These are phyloP conservation scores for Didymella exigua DNA, from an alignment of 2,329 filamentous ascomycete genomes.

Conservation along the genomic window DNA sequence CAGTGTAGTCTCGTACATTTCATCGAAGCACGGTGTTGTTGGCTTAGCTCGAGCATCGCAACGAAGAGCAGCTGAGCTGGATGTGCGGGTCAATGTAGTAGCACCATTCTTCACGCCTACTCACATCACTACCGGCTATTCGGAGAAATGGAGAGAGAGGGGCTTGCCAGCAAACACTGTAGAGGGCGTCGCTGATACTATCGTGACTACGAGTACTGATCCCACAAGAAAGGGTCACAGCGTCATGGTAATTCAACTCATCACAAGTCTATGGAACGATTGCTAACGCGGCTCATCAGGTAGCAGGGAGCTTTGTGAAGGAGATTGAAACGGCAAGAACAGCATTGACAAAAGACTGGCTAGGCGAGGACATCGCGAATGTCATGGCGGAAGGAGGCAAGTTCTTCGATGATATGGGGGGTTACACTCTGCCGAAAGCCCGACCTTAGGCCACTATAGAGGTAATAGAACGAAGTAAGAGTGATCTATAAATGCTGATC, in stretches of 20 bases:
- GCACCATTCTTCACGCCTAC: conserved; percentile 58
- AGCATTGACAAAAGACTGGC: conserved; percentile 36
- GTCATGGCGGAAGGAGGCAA: conserved; percentile 42
- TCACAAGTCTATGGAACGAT: neutral
- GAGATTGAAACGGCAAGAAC: conserved; percentile 42
- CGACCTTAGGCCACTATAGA: conserved; percentile 4
- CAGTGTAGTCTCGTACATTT: conserved; percentile 51
- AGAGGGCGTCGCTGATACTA: conserved; percentile 51
- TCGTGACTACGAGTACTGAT: conserved; percentile 49
- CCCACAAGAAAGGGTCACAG: conserved; percentile 34
- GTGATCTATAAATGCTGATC: too few species aligned
- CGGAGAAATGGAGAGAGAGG: conserved; percentile 46
- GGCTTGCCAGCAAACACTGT: conserved; percentile 52
- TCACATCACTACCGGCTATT: conserved; percentile 50
- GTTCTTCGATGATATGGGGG: conserved; percentile 45
- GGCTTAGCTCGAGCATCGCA: conserved; percentile 51
- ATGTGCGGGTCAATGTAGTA: conserved; percentile 54
- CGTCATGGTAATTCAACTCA: conserved; percentile 29
- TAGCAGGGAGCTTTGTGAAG: conserved; percentile 34
- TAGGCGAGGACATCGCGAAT: conserved; percentile 42
- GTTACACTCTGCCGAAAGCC: conserved; percentile 43
- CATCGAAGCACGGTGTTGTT: conserved; percentile 53
- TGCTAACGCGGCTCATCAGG: conserved; percentile 19
- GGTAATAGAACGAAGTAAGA: neutral
- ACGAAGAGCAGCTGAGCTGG: conserved; percentile 39